Percentiles rank a stretch among this genome's conserved stretches.
Conservation (phyloP, 2,329 filamentous ascomycete species). For the Aureobasidium subglaciale region DNA sequence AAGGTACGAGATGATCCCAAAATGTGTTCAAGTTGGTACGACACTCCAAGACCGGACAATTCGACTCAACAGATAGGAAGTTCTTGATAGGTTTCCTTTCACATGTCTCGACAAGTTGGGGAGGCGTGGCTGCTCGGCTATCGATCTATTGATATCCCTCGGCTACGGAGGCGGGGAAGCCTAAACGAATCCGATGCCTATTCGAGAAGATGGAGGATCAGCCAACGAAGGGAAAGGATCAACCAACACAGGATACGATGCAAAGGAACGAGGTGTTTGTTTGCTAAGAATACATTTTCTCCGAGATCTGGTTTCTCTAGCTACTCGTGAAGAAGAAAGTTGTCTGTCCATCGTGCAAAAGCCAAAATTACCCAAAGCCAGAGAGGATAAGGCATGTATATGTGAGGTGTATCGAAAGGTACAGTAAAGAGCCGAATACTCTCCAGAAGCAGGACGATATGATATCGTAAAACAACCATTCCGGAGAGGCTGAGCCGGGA, state of each 20-base stretch:
- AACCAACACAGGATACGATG: no score
- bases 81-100: background rate
- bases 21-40: background rate
- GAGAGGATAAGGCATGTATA: background rate
- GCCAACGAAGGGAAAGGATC: background rate
- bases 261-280: background rate
- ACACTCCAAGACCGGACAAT: background rate
- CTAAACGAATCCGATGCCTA: background rate
- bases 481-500: background rate
- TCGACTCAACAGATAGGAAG: background rate
- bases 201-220: background rate
- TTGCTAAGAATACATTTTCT: conserved; percentile 5
- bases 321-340: background rate
- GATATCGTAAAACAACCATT: background rate
- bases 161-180: conserved; percentile 7
- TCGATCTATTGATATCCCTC: conserved; percentile 5
- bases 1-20: background rate
- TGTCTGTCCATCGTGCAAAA: background rate
- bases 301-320: background rate
- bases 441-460: background rate
- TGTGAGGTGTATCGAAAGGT: background rate
- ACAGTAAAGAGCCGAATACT: background rate
- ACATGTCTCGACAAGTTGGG: background rate
- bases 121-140: background rate
- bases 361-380: background rate